Conservation (phyloP, 2,329 filamentous ascomycete species). For the Aureobasidium sp. region DNA sequence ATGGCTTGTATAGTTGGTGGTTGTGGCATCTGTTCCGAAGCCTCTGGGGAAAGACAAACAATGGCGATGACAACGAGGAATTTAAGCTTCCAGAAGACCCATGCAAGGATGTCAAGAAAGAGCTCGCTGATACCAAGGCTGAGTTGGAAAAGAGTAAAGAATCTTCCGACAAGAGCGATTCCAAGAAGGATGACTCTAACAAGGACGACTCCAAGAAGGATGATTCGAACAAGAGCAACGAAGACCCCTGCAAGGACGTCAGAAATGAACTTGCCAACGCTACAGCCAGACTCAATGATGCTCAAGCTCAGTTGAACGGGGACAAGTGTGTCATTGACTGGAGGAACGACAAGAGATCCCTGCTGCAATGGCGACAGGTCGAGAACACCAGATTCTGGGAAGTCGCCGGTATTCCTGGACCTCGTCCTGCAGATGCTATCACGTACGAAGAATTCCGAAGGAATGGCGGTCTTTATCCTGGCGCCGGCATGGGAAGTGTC, state of each 20-base stretch:
- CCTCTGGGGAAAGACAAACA: background rate
- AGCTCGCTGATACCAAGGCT: background rate
- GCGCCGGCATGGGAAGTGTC: too few species aligned
- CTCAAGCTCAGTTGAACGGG: background rate
- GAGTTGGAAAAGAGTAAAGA: background rate
- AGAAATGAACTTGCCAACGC: background rate
- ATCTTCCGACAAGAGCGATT: background rate
- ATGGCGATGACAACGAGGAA: background rate
- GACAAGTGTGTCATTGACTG: conserved; percentile 2
- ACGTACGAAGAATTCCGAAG: background rate
- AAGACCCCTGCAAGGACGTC: background rate
- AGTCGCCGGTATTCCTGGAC: background rate
- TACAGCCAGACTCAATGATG: background rate
- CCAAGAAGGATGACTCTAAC: background rate
- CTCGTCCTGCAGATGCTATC: background rate
- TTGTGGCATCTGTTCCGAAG: background rate
- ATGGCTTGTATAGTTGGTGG: background rate
- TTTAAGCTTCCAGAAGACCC: background rate
- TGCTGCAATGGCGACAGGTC: background rate
- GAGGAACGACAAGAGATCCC: background rate
- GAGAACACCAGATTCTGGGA: background rate
- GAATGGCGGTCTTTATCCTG: too few species aligned
- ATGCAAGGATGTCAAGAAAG: conserved; percentile 3
- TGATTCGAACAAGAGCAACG: background rate
- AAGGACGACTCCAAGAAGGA: background rate